phyloP scores from a whole-genome alignment of 2,329 filamentous ascomycete species.

The Sporothrix schenckii region DNA sequence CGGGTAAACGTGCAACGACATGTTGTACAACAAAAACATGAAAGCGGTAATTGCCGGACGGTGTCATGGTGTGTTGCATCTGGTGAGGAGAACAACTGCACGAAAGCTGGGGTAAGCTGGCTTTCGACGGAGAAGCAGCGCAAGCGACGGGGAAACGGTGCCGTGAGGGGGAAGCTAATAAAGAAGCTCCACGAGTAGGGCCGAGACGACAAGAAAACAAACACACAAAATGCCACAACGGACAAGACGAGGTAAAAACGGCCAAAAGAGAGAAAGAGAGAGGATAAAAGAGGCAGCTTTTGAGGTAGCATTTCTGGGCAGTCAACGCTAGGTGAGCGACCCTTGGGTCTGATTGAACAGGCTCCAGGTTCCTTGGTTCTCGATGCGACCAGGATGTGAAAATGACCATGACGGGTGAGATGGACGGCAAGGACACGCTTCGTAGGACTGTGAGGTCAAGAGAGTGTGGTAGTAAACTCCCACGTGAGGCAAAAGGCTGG shows the following conservation, averaged over 20 bases:
- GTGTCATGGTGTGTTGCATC: not conserved
- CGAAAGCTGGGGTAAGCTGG: slow-evolving; percentile 8
- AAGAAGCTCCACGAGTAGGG: slow-evolving; percentile 28
- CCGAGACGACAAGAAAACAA: not conserved
- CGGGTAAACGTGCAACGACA: slow-evolving; percentile 1
- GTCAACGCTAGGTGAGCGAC: slow-evolving; percentile 6
- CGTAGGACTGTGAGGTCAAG: not conserved
- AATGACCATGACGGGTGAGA: not conserved
- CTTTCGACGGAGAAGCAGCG: not conserved
- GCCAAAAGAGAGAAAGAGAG: not conserved
- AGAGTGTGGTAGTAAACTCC: not conserved
- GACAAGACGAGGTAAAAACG: not conserved
- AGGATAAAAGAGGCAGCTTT: too few relatives aligned
- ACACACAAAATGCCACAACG: not conserved
- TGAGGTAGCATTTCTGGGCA: not conserved
- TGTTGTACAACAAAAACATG: not conserved
- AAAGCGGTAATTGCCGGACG: slow-evolving; percentile 18
- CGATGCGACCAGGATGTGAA: not conserved
- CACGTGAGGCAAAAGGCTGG: slow-evolving; percentile 19
- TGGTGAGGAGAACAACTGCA: not conserved
- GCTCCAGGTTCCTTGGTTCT: not conserved
- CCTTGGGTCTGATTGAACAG: not conserved
- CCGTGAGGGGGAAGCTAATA: slow-evolving; percentile 22
- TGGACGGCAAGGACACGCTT: not conserved
- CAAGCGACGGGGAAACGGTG: not conserved